Evolutionary conservation across 805 yeast species (phyloP), one percentile per base, ranked within the genome.

Genomic region (Zygoascus flipseniorum): DNA sequence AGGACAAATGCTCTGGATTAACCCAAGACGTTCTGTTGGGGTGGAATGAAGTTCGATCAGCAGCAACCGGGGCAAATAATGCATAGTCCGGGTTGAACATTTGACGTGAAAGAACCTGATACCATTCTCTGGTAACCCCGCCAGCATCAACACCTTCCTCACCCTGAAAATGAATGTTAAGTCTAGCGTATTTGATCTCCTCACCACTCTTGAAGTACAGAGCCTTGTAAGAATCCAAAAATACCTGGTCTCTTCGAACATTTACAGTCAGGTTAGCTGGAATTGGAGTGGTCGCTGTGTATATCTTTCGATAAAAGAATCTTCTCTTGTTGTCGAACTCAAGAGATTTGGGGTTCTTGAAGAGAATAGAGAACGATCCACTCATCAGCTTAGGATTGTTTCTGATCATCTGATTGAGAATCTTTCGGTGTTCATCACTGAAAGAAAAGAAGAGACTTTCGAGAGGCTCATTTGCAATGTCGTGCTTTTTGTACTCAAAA

Each of bases 101-200:
- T 66, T 92, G 97, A 57, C 97, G 76, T 0, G 97, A 83, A 47
- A 93, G 70, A 5, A 90, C 96, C 66, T 90, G 97, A 64, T 85
- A 90, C 99, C 99, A 93, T 67, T 93, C 99, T 63, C 99, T 76
- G 0, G 97, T 87, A 14, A 93, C 83, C 43, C 99, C 99, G 60
- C 99, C 99, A 2, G 96, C 99, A 74, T 93, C 99, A 48, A 93
- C 87, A 60, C 98, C 99, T 52, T 85, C 85, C 68, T 93, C 99
- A 1, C 96, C 96, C 57, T 82, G 82, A 72, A 93, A 93, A n/a
- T 78, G 77, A 43, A 93, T 81, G 50, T 85, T 90, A 60, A 93
- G 71, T 59, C 83, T 84, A 1, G 90, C 77, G 48, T 80, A 76
- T 60, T 82, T 80, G 63, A 89, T 80, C 53, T 85, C 92, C 9